phyloP scores from a whole-genome alignment of 2,329 filamentous ascomycete genomes.

The Ophiostoma novo-ulmi region DNA sequence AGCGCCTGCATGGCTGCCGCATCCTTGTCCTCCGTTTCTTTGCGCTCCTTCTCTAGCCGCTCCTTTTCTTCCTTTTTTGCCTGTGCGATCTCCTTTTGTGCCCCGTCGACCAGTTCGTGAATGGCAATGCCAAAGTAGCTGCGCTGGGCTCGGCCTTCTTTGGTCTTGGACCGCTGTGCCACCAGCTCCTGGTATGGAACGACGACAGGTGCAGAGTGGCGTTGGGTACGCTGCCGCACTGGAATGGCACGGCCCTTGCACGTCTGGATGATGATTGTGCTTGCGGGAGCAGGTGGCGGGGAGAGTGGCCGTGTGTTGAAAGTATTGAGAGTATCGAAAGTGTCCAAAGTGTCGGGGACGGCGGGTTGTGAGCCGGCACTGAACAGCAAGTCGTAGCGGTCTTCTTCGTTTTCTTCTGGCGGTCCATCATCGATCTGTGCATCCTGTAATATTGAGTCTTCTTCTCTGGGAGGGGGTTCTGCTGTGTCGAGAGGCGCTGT shows the following conservation, averaged over 20 bases:
- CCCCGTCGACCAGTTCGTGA: slow-evolving; percentile 71
- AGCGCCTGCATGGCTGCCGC: neutral
- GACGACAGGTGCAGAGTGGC: slow-evolving; percentile 34
- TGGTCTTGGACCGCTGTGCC: slow-evolving; percentile 60
- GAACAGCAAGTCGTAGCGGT: slow-evolving; percentile 28
- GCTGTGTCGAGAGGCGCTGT: neutral
- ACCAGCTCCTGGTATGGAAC: slow-evolving; percentile 62
- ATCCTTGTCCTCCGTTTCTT: slow-evolving; percentile 35
- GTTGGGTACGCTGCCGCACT: slow-evolving; percentile 48
- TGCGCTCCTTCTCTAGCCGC: slow-evolving; percentile 28
- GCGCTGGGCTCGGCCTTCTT: slow-evolving; percentile 62
- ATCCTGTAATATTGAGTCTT: neutral
- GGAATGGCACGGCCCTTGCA: slow-evolving; percentile 54
- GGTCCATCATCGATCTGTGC: neutral
- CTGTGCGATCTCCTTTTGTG: slow-evolving; percentile 52
- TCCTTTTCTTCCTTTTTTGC: slow-evolving; percentile 39
- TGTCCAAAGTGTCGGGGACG: neutral
- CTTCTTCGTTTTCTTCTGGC: slow-evolving; percentile 22
- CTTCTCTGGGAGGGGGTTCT: neutral
- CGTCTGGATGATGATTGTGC: slow-evolving; percentile 33
- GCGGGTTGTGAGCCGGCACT: neutral
- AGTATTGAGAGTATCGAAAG: neutral
- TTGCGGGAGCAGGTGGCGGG: neutral
- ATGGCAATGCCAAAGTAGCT: slow-evolving; percentile 93
- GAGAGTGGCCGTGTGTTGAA: neutral